Percentiles rank a stretch among this genome's conserved stretches.
phyloP scores from a whole-genome alignment of 2,329 filamentous ascomycete species.

The Huntiella savannae region DNA sequence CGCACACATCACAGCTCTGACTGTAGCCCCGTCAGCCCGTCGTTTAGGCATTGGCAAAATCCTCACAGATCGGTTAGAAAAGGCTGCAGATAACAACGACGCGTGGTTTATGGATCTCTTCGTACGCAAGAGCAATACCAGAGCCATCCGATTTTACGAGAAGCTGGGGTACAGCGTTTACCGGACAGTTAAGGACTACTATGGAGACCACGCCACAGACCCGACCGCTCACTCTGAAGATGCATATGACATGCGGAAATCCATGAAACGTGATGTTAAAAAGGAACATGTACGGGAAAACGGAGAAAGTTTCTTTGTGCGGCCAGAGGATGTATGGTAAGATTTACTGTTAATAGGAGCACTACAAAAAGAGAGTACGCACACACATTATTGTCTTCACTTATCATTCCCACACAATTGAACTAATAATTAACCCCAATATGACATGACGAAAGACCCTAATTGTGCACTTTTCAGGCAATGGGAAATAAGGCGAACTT shows the following conservation, averaged over 20 bases:
- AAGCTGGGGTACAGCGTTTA: constrained; percentile 86
- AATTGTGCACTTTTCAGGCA: too few relatives aligned
- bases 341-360: too few relatives aligned
- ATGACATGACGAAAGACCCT: too few relatives aligned
- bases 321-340: constrained; percentile 72
- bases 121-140: constrained; percentile 70
- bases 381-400: too few relatives aligned
- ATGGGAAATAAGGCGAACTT: too few relatives aligned
- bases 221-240: constrained; percentile 52
- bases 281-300: constrained; percentile 59
- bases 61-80: constrained; percentile 63
- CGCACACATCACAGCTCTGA: constrained; percentile 90
- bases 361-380: too few relatives aligned
- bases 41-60: constrained; percentile 73
- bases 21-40: constrained; percentile 71
- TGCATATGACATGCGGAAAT: constrained; percentile 93
- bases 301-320: constrained; percentile 60
- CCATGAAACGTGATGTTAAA: constrained; percentile 61
- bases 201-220: constrained; percentile 61
- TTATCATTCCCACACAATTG: too few relatives aligned
- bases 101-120: constrained; percentile 95
- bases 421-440: too few relatives aligned
- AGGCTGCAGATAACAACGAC: constrained; percentile 60
- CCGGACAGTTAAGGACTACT: constrained; percentile 76
- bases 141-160: constrained; percentile 76